These are phyloP conservation scores for Arachnopeziza araneosa DNA, from an alignment of 2,329 filamentous ascomycete species.

Conservation along the genomic window DNA sequence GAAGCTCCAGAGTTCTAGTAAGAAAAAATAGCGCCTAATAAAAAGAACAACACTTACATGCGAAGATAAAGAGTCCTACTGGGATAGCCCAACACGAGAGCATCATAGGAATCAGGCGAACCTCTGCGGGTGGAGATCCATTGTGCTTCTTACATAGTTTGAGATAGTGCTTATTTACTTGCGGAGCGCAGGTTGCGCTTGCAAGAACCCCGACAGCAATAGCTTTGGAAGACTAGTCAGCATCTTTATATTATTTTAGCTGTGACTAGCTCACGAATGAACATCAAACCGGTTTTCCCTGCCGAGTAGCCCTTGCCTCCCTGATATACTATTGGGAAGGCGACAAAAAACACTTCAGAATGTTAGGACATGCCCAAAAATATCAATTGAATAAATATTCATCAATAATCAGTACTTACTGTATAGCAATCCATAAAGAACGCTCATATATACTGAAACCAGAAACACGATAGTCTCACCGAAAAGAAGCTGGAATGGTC, in stretches of 20 bases:
- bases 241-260: neutral
- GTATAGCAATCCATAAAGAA: constrained; percentile 50
- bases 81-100: constrained; percentile 67
- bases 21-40: neutral
- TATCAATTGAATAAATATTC: no score
- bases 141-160: constrained; percentile 54
- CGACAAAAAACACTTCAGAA: constrained; percentile 36
- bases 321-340: constrained; percentile 60
- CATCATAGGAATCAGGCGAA: constrained; percentile 80
- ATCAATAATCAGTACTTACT: neutral
- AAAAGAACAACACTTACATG: constrained; percentile 31
- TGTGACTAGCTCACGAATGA: constrained; percentile 48
- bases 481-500: constrained; percentile 83
- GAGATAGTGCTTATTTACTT: constrained; percentile 80
- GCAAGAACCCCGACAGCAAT: constrained; percentile 68
- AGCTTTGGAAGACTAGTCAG: constrained; percentile 27
- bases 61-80: constrained; percentile 61
- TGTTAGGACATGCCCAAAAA: neutral
- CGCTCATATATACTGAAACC: constrained; percentile 79
- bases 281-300: constrained; percentile 75
- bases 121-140: constrained; percentile 71
- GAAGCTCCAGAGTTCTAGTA: no score
- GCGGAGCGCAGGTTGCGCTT: constrained; percentile 61
- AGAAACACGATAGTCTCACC: constrained; percentile 79
- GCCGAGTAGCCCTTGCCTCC: constrained; percentile 73